These are phyloP conservation scores for Trichoderma citrinoviride DNA, from an alignment of 2,329 filamentous ascomycete species.

Conservation along the genomic window DNA sequence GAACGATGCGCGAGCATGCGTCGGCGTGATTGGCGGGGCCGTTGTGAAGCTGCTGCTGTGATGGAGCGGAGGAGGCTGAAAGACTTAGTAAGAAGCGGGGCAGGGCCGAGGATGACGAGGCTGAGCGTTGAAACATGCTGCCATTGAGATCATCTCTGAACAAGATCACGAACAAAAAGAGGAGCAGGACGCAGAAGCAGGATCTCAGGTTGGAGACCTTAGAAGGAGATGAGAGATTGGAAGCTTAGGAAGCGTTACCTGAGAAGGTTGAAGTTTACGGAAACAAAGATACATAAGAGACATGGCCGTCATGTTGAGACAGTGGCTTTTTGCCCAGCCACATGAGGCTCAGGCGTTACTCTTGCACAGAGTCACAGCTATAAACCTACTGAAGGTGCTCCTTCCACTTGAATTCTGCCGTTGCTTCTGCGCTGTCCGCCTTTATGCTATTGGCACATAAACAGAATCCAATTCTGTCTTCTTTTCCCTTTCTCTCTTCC, in stretches of 20 bases:
- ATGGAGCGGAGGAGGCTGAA: constrained; percentile 13
- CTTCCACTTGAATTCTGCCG: not conserved
- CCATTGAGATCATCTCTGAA: not conserved
- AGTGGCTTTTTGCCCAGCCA: constrained; percentile 4
- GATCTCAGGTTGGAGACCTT: not conserved
- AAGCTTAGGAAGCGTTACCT: too few relatives aligned
- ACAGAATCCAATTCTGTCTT: not conserved
- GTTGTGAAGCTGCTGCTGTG: constrained; percentile 11
- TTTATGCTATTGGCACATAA: not conserved
- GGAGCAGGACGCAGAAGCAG: too few relatives aligned
- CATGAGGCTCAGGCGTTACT: not conserved
- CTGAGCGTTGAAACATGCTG: constrained; percentile 9
- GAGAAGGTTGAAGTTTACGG: not conserved
- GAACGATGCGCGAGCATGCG: not conserved
- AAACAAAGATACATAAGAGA: not conserved
- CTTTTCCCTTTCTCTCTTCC: not conserved
- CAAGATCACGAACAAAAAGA: not conserved
- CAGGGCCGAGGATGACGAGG: constrained; percentile 6
- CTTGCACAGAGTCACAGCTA: not conserved
- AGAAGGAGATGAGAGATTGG: too few relatives aligned
- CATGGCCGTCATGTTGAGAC: not conserved
- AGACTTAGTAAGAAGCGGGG: constrained; percentile 20
- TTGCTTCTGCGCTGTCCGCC: not conserved
- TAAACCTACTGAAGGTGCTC: not conserved
- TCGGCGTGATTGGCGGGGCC: not conserved